Conservation (phyloP, 805 yeast species). For the Yamadazyma sp. region DNA sequence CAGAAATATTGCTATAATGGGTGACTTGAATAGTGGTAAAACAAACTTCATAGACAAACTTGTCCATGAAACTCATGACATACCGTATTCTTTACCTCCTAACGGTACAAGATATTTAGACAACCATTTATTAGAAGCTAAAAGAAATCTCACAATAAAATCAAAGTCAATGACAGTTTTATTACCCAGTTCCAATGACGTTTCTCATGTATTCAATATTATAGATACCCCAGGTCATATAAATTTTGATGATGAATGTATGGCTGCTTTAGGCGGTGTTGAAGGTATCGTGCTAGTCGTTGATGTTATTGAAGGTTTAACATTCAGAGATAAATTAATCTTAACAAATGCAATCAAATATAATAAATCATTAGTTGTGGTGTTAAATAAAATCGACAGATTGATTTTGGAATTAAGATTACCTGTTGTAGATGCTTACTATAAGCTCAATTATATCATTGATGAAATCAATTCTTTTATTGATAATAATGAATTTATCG, state of each 20-base stretch:
- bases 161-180: slow-evolving; percentile 60
- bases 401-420: slow-evolving; percentile 75
- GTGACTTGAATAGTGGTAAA: slow-evolving; percentile 82
- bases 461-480: slow-evolving; percentile 63
- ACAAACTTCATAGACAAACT: slow-evolving; percentile 72
- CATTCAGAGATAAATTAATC: slow-evolving; percentile 48
- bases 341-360: slow-evolving; percentile 51
- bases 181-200: slow-evolving; percentile 46
- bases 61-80: slow-evolving; percentile 59
- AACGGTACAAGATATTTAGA: slow-evolving; percentile 60
- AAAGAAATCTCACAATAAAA: slow-evolving; percentile 68
- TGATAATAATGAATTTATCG: slow-evolving; percentile 22
- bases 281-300: slow-evolving; percentile 71
- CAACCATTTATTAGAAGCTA: slow-evolving; percentile 63
- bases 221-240: slow-evolving; percentile 93
- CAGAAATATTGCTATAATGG: slow-evolving; percentile 76
- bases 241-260: slow-evolving; percentile 75
- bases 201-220: slow-evolving; percentile 58
- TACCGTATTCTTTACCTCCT: slow-evolving; percentile 16
- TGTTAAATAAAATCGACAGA: slow-evolving; percentile 82
- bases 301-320: slow-evolving; percentile 85
- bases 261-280: slow-evolving; percentile 51
- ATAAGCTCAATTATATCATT: slow-evolving; percentile 59
- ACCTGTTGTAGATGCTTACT: slow-evolving; percentile 70
- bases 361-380: slow-evolving; percentile 53